Conservation (phyloP, 805 yeast species). For the Zygotorulaspora sp. region DNA sequence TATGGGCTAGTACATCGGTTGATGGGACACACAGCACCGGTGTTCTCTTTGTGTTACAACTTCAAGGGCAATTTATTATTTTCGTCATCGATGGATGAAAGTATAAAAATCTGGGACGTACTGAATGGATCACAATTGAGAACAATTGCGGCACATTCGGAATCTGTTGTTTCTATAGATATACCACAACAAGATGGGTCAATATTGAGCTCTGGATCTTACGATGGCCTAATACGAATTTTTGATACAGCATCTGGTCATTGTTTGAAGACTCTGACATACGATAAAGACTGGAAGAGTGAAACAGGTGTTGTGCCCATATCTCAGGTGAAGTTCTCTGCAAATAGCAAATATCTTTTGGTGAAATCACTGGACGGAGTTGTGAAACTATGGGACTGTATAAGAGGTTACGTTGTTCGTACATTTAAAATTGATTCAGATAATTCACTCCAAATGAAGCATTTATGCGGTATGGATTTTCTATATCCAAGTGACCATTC, state of each 20-base stretch:
- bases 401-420: slow-evolving; percentile 73
- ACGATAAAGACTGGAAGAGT: slow-evolving; percentile 68
- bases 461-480: slow-evolving; percentile 31
- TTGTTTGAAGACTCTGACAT: slow-evolving; percentile 83
- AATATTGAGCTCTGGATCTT: slow-evolving; percentile 74
- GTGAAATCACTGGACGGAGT: slow-evolving; percentile 79
- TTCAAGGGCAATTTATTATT: slow-evolving; percentile 72
- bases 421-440: slow-evolving; percentile 42
- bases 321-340: slow-evolving; percentile 64
- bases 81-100: slow-evolving; percentile 86
- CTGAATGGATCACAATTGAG: slow-evolving; percentile 58
- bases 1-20: slow-evolving; percentile 44
- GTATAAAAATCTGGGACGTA: slow-evolving; percentile 86
- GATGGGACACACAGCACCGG: slow-evolving; percentile 81
- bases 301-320: slow-evolving; percentile 57
- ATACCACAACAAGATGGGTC: slow-evolving; percentile 76
- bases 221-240: slow-evolving; percentile 84
- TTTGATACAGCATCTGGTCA: slow-evolving; percentile 89
- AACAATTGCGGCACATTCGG: slow-evolving; percentile 88
- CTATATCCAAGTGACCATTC: slow-evolving; percentile 20
- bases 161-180: slow-evolving; percentile 75
- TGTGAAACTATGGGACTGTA: slow-evolving; percentile 80
- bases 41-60: slow-evolving; percentile 66
- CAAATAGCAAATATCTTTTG: slow-evolving; percentile 73
- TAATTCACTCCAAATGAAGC: slow-evolving; percentile 14